A percentile compares a stretch with the other conserved stretches of the same genome.
Evolutionary conservation across 2,329 filamentous ascomycete genomes (phyloP).

Genomic region (Neofusicoccum ribis): DNA sequence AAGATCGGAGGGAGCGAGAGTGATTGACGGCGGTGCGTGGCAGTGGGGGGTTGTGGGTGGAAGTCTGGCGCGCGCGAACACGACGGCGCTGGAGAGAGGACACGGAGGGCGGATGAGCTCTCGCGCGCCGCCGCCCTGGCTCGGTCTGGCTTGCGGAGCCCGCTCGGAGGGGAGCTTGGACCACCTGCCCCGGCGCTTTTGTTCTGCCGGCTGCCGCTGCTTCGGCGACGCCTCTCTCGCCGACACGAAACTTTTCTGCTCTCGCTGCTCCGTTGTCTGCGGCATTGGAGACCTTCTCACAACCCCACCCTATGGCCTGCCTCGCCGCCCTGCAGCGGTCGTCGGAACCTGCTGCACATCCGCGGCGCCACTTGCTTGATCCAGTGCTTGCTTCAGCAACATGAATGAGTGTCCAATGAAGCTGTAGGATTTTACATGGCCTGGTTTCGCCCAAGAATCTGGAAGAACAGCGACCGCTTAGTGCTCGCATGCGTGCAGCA

Average conservation of each 20-base stretch:
- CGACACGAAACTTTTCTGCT: background rate
- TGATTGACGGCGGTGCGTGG: background rate
- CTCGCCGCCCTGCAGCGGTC: too few relatives aligned
- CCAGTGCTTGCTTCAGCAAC: too few relatives aligned
- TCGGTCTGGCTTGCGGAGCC: background rate
- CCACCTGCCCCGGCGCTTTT: background rate
- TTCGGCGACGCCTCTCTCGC: background rate
- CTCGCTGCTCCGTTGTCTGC: background rate
- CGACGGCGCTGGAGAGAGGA: slow-evolving; percentile 10
- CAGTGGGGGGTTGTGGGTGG: background rate
- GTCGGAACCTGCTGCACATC: too few relatives aligned
- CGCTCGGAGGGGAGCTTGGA: slow-evolving; percentile 11
- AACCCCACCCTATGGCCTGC: too few relatives aligned
- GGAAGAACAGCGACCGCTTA: too few relatives aligned
- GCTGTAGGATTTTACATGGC: too few relatives aligned
- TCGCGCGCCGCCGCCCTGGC: slow-evolving; percentile 8
- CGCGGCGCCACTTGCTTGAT: too few relatives aligned
- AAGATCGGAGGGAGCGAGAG: background rate
- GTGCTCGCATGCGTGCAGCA: too few relatives aligned
- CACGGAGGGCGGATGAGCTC: slow-evolving; percentile 17
- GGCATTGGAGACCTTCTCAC: background rate
- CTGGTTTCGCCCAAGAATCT: too few relatives aligned
- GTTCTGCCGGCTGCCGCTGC: background rate
- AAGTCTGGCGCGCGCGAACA: background rate
- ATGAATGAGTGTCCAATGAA: too few relatives aligned